Evolutionary conservation across 306 rosid species (phyloP).

Genomic region (Spatholobus suberectus): DNA sequence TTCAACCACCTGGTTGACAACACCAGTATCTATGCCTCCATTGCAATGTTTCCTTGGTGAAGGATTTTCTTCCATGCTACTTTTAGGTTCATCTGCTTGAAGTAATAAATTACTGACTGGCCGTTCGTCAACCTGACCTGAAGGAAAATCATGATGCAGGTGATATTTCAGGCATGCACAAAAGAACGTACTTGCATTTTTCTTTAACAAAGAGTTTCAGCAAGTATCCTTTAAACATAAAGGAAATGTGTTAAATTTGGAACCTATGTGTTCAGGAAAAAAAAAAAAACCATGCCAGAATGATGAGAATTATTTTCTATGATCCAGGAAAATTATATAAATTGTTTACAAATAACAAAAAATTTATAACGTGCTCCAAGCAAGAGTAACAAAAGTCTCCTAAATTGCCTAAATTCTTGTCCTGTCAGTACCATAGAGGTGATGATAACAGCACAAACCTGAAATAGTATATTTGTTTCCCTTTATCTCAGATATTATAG

Average conservation of each 20-base stretch:
- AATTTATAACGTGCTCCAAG: not conserved
- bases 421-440: not conserved
- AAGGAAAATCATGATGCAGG: slow-evolving; percentile 31
- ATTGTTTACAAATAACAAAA: not conserved
- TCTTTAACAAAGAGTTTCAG: slow-evolving; percentile 12
- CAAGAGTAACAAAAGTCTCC: slow-evolving; percentile 13
- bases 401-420: not conserved
- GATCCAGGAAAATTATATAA: slow-evolving; percentile 7
- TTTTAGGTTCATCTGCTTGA: slow-evolving; percentile 47
- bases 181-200: slow-evolving; percentile 4
- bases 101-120: slow-evolving; percentile 30
- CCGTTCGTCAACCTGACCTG: slow-evolving; percentile 51
- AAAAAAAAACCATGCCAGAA: not conserved
- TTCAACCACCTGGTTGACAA: slow-evolving; percentile 41
- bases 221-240: slow-evolving; percentile 9
- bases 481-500: slow-evolving; percentile 42
- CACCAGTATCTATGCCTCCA: slow-evolving; percentile 43
- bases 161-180: slow-evolving; percentile 26
- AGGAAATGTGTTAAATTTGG: not conserved
- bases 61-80: slow-evolving; percentile 40
- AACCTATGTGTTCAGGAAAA: not conserved
- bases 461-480: slow-evolving; percentile 41
- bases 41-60: slow-evolving; percentile 38
- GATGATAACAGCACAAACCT: slow-evolving; percentile 49
- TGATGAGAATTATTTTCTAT: not conserved